Conservation (phyloP, 1,284 basidiomycete genomes). For the Sanghuangporus baumii region DNA sequence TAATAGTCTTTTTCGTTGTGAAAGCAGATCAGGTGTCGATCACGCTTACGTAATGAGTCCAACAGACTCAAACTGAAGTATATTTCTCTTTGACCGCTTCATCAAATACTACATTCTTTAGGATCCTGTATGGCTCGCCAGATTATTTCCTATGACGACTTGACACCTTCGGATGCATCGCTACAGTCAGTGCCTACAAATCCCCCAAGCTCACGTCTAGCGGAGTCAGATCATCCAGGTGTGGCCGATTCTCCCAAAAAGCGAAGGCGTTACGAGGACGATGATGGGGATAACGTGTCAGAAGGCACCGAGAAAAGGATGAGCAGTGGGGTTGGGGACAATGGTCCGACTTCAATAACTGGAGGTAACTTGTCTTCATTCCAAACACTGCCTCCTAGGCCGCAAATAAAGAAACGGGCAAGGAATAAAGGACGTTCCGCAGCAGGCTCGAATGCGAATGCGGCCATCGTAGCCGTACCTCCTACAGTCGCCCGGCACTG, state of each 20-base stretch:
- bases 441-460: neutral
- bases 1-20: no score
- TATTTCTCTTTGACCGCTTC: neutral
- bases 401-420: conserved; percentile 4
- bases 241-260: conserved; percentile 8
- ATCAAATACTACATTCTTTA: neutral
- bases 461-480: neutral
- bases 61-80: neutral
- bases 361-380: neutral
- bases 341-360: neutral
- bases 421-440: neutral
- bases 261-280: conserved; percentile 7
- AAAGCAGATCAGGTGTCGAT: no score
- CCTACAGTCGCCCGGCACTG: conserved; percentile 32
- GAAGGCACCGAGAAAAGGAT: neutral
- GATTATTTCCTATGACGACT: conserved; percentile 15
- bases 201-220: neutral
- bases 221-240: neutral
- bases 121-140: conserved; percentile 11
- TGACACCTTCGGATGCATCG: neutral
- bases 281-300: neutral
- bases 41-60: no score
- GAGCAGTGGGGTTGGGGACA: neutral
- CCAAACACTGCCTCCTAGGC: conserved; percentile 6
- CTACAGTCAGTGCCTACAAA: neutral